A percentile compares a stretch with the other conserved stretches of the same genome.
Conservation (phyloP, 805 yeast genomes). For the Phaffomyces antillensis region DNA sequence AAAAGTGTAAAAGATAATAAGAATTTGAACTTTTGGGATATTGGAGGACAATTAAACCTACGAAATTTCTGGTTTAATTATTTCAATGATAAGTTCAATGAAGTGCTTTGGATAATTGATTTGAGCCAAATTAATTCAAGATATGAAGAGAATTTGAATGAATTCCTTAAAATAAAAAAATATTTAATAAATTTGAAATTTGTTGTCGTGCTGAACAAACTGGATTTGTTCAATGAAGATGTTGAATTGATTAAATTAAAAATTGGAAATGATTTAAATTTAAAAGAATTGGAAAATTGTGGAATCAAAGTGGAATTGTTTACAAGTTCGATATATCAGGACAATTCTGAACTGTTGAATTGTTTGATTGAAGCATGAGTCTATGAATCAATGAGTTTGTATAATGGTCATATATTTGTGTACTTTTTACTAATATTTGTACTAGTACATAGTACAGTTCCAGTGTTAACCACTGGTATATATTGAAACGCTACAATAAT, state of each 20-base stretch:
- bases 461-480: too few species aligned
- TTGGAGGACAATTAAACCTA: conserved; percentile 83
- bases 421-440: too few species aligned
- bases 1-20: conserved; percentile 24
- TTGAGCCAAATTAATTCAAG: conserved; percentile 45
- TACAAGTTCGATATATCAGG: conserved; percentile 1
- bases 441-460: too few species aligned
- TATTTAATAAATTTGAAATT: conserved; percentile 57
- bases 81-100: conserved; percentile 64
- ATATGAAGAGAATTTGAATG: conserved; percentile 55
- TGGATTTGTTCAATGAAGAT: conserved; percentile 43
- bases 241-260: conserved; percentile 10
- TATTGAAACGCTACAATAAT: too few species aligned
- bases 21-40: conserved; percentile 67
- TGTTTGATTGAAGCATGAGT: not conserved
- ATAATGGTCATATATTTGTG: too few species aligned
- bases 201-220: conserved; percentile 66
- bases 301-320: not conserved
- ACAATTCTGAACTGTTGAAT: not conserved
- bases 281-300: conserved; percentile 4
- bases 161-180: conserved; percentile 51
- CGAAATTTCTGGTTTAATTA: conserved; percentile 93
- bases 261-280: conserved; percentile 2
- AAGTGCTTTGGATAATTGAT: conserved; percentile 84
- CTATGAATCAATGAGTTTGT: too few species aligned